A percentile compares a stretch with the other conserved stretches of the same genome.
Conservation (phyloP, 75 land plant genomes). For the Pinus taeda region DNA sequence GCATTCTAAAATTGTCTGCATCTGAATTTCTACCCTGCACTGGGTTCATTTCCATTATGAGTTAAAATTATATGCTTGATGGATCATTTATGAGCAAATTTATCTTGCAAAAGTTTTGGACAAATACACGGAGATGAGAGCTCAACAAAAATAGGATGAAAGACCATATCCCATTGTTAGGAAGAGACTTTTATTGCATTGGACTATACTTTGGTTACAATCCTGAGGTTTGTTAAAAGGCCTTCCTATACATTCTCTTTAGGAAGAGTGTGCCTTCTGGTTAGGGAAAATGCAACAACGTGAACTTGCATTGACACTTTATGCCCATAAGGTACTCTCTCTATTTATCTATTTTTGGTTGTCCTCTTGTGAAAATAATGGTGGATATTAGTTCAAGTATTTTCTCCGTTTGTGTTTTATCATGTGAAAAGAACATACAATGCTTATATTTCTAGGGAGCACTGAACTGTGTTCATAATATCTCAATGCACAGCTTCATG, state of each 20-base stretch:
- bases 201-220: constrained; percentile 61
- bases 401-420: not conserved
- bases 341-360: not conserved
- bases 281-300: constrained; percentile 87
- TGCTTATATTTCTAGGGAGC: not conserved
- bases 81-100: constrained; percentile 56
- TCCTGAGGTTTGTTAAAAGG: constrained; percentile 62
- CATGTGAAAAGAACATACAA: not conserved
- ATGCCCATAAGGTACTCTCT: constrained; percentile 84
- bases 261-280: constrained; percentile 84
- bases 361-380: not conserved
- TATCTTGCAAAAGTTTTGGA: constrained; percentile 89
- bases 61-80: not conserved
- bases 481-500: constrained; percentile 59
- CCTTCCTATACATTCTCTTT: constrained; percentile 82
- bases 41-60: not conserved
- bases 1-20: not conserved
- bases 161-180: constrained; percentile 54
- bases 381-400: not conserved
- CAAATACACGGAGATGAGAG: constrained; percentile 45
- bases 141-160: constrained; percentile 81
- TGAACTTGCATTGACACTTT: constrained; percentile 88
- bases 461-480: not conserved
- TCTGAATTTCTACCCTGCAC: not conserved
- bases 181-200: constrained; percentile 75